Evolutionary conservation across 257 asterid species (phyloP), one percentile per base, ranked within the genome.

Genomic region (Ballota nigra): DNA sequence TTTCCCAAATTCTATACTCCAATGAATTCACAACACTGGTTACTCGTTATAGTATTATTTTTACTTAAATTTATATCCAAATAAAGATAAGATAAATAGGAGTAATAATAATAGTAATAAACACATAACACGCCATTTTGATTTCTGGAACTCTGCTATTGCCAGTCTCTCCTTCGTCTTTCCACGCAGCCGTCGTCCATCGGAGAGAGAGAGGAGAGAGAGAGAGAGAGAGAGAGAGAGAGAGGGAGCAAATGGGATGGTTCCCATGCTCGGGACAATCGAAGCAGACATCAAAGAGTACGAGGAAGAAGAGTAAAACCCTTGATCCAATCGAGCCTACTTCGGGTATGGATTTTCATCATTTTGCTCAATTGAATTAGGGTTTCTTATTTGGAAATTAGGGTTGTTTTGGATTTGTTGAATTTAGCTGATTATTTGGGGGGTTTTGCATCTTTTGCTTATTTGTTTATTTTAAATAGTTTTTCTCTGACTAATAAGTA

Each of bases 241-340:
- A 59, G 72, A 63, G 77, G 56, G 70, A 52, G 70, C 66, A 70
- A 73, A 84, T 86, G 96, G 90, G 96, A 63, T 88, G 96, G 92
- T 88, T 86, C 82, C 90, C 84, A 52, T 86, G 96, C 71, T 80
- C 92, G 71, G 92, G 96, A 45, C 70, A 82, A 71, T 85, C 92
- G 19, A 87, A 80, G 66, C 78, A 75, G 73, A 29, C 65, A 51
- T 63, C 83, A 16, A 80, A 71, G 31, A 81, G 68, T 79, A 74
- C 47, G 80, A 77, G 73, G 75, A 79, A 83, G 75, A 85, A 87
- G 81, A 84, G 80, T 19, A 73, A 61, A 51, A 55, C 82, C 7
- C 77, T 49, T 68, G 83, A 77, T 78, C 81, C 82, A 33, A 66
- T 65, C 56, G 83, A 65, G 49, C 73, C 85, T 40, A 63, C 57